Evolutionary conservation across 2,329 filamentous ascomycete species (phyloP).

Genomic region (Cladorrhinum sp.): DNA sequence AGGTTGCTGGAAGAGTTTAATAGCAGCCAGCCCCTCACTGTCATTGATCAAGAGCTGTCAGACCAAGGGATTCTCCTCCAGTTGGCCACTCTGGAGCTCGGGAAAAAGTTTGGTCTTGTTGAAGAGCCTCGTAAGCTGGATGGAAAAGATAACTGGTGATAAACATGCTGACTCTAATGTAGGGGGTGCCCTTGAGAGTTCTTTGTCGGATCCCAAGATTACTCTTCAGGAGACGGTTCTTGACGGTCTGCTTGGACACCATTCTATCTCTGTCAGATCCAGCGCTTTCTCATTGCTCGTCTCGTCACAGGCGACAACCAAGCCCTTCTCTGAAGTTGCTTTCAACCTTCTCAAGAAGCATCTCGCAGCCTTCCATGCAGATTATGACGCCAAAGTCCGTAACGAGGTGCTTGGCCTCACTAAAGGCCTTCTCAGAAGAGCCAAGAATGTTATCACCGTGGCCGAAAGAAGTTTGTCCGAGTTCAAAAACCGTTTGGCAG

Average conservation of each 20-base stretch:
- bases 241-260: slow-evolving; percentile 51
- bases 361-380: slow-evolving; percentile 71
- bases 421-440: slow-evolving; percentile 71
- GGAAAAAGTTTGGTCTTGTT: slow-evolving; percentile 67
- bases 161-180: slow-evolving; percentile 3
- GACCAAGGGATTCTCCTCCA: slow-evolving; percentile 41
- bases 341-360: slow-evolving; percentile 63
- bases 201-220: slow-evolving; percentile 29
- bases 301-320: slow-evolving; percentile 70
- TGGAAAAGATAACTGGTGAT: slow-evolving; percentile 4
- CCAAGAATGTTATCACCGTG: slow-evolving; percentile 63
- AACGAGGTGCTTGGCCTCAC: slow-evolving; percentile 74
- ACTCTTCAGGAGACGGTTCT: slow-evolving; percentile 43
- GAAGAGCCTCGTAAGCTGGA: slow-evolving; percentile 58
- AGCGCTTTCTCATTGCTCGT: slow-evolving; percentile 80
- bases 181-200: slow-evolving; percentile 10
- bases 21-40: slow-evolving; percentile 42
- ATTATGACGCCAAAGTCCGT: slow-evolving; percentile 81
- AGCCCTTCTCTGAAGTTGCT: slow-evolving; percentile 62
- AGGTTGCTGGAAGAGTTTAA: slow-evolving; percentile 53
- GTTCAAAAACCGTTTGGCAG: slow-evolving; percentile 24
- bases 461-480: slow-evolving; percentile 46
- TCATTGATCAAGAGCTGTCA: slow-evolving; percentile 11
- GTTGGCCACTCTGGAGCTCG: slow-evolving; percentile 65
- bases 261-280: slow-evolving; percentile 65